Base-by-base conservation (phyloP, 2,329 filamentous ascomycete genomes). In the Tolypocladium amazonense region DNA sequence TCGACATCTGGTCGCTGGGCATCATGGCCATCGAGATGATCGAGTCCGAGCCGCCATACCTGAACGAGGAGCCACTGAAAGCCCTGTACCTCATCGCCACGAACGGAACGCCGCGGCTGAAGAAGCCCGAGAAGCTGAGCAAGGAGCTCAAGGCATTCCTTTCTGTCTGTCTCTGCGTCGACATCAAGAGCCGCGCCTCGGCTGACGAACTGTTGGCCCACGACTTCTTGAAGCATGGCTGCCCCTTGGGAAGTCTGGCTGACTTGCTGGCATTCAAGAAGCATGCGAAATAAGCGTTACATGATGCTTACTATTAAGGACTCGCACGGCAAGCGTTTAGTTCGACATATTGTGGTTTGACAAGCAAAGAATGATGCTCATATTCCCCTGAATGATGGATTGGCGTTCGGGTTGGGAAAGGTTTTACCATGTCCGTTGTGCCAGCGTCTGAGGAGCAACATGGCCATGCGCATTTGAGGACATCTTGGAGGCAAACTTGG, bases 21-120 rank as follows among this genome's bases (percentile, higher is more conserved):
- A 99, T 99, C 77, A 99, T 97, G 94, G 93, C 94, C 30, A 97
- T 99, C 70, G 94, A 99, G 76, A 97, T 99, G 94, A 97, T 97
- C 70, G 94, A 99, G 73, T 96, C 91, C 23, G 94, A 99, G 75
- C 94, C 94, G 7, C 94, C 94, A 0, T 99, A 99, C 73, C 84
- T 97, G 43, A 97, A 97, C 76, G 94, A 97, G 76, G 93, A 97
- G 75, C 94, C 94, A 0, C 84, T 99, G 60, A 97, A 97, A 81
- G 94, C 94, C 9, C 83, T 99, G 55, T 99, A 96, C 73, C 84
- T 99, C 63, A 99, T 99, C 72, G 94, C 94, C 56, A 99, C 94
- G 59, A 97, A 97, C 77, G 94, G 94, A 65, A 97, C 94, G 3
- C 94, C 94, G 27, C 87, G 92, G 60, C 83, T 99, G 64, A 99